A percentile compares a stretch with the other conserved stretches of the same genome.
These are phyloP conservation scores for Neopestalotiopsis sp. DNA, from an alignment of 2,329 filamentous ascomycete species.

Conservation along the genomic window DNA sequence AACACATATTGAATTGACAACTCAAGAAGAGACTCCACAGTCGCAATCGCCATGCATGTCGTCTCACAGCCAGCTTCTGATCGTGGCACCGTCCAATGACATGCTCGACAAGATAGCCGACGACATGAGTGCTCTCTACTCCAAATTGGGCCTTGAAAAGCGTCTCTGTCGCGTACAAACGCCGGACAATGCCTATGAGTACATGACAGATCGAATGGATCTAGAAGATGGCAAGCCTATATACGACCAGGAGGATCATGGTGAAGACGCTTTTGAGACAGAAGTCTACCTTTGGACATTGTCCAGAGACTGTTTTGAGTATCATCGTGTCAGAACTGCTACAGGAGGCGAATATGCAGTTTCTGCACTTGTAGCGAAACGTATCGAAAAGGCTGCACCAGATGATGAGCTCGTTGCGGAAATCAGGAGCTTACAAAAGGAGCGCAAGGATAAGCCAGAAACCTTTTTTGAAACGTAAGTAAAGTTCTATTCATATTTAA, in stretches of 20 bases:
- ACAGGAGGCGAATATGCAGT: neutral
- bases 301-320: neutral
- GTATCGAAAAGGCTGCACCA: neutral
- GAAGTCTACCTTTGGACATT: neutral
- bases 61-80: neutral
- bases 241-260: neutral
- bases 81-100: neutral
- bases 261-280: neutral
- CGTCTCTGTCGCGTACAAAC: neutral
- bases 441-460: neutral
- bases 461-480: neutral
- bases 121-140: neutral
- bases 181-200: neutral
- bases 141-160: neutral
- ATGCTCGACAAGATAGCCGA: constrained; percentile 40
- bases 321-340: neutral
- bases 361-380: neutral
- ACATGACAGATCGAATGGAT: neutral
- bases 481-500: no score
- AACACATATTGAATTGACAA: no score
- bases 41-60: neutral
- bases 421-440: neutral
- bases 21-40: neutral
- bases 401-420: neutral
- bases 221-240: neutral